These are phyloP conservation scores for Theileria luwenshuni DNA, from an alignment of 169 alveolate species.

Conservation along the genomic window DNA sequence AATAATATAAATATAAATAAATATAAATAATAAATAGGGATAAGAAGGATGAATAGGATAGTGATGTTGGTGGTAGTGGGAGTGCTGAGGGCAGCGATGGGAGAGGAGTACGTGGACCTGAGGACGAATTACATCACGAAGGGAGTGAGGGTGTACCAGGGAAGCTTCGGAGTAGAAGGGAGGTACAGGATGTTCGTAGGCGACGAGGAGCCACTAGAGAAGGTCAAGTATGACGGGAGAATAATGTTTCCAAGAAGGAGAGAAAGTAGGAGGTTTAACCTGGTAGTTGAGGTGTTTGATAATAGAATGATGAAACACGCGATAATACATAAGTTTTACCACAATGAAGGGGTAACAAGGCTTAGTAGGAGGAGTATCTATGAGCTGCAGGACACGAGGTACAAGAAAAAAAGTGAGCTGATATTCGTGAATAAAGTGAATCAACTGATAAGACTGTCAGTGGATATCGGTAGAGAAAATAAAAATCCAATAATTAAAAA, in stretches of 20 bases:
- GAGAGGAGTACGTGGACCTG: not conserved
- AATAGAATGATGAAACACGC: not conserved
- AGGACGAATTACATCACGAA: not conserved
- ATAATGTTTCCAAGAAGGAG: not conserved
- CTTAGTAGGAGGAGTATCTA: not conserved
- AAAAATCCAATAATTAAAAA: not conserved
- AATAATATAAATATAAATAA: too few species aligned
- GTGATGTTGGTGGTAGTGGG: not conserved
- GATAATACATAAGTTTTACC: not conserved
- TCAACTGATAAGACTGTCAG: not conserved
- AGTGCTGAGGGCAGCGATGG: not conserved
- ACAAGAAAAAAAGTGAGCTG: not conserved
- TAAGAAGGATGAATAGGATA: not conserved
- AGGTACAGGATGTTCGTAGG: constrained; percentile 9
- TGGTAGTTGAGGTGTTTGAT: constrained; percentile 1
- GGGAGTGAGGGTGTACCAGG: constrained; percentile 6
- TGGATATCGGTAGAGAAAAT: not conserved
- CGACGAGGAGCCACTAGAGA: not conserved
- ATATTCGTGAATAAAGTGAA: not conserved
- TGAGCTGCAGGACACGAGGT: not conserved
- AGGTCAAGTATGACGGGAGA: not conserved
- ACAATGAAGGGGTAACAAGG: not conserved
- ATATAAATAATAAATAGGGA: too few species aligned
- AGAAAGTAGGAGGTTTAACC: not conserved
- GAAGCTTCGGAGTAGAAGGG: not conserved